These are phyloP conservation scores for Sphagnurus paluster DNA, from an alignment of 1,284 basidiomycete species.

Conservation along the genomic window DNA sequence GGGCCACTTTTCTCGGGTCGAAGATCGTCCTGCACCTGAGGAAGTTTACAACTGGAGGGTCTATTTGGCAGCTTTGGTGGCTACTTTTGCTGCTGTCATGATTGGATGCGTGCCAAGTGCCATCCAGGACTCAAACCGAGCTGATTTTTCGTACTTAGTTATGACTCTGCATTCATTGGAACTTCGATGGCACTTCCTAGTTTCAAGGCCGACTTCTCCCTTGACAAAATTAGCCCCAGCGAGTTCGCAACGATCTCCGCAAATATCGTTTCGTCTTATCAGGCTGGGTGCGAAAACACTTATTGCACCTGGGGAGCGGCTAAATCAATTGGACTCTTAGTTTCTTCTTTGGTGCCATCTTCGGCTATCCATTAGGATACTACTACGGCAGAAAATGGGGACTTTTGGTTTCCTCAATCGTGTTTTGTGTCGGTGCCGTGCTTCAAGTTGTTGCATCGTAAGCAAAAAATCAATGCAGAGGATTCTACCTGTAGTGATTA, in stretches of 20 bases:
- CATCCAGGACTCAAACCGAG: neutral
- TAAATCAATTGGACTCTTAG: conserved; percentile 12
- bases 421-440: conserved; percentile 33
- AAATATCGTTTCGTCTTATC: conserved; percentile 50
- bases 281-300: conserved; percentile 31
- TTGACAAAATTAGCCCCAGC: conserved; percentile 30
- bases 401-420: conserved; percentile 24
- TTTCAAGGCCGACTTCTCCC: conserved; percentile 45
- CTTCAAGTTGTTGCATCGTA: conserved; percentile 31
- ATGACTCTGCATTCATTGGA: conserved; percentile 48
- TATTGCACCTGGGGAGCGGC: neutral
- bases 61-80: conserved; percentile 38
- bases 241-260: conserved; percentile 38
- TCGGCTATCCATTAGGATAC: conserved; percentile 33
- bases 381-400: conserved; percentile 32
- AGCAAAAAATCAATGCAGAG: conserved; percentile 4
- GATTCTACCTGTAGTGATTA: neutral
- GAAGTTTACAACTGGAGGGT: conserved; percentile 51
- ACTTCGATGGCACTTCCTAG: conserved; percentile 40
- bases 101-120: conserved; percentile 34
- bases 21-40: conserved; percentile 22
- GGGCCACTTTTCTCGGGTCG: conserved; percentile 22
- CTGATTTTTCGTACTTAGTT: conserved; percentile 21
- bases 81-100: conserved; percentile 40
- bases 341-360: conserved; percentile 39